Evolutionary conservation across 192 early-diverging fungal species (phyloP), one percentile per base, ranked within the genome.

Genomic region (Backusella psychrophila): DNA sequence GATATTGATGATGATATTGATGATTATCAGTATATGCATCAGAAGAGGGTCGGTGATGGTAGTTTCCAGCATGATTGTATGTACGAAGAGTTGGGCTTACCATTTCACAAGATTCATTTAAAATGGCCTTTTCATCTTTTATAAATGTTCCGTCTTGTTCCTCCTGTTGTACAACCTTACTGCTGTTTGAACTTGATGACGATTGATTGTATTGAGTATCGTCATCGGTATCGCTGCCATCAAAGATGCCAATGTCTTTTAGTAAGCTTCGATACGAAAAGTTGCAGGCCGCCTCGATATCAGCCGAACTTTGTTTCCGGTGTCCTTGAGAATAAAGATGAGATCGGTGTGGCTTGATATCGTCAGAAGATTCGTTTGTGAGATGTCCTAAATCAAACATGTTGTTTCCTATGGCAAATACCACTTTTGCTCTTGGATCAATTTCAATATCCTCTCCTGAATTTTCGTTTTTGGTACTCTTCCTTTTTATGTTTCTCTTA

Each of bases 401-500:
- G 74, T 84, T 85, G n/a, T 66, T 71, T 36, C 85, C 85, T 36
- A 85, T 75, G n/a, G 80, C 39, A 72, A 85, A 73, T 7, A 84
- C 63, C 33, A 82, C 75, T 44, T 81, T 78, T 23, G 82, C 75
- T 56, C 80, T 35, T 1, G 82, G 82, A 74, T 84, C 80, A 21
- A 84, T 70, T 1, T 70, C 41, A 14, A 78, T 73, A 26, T 83
- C 80, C n/a, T 77, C 80, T 9, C 52, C 69, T 42, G 70, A 35
- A 39, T 33, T 35, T 11, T 63, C 26, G 6, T 29, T 31, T 46
- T 72, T 19, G 39, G 23, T 31, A 34, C 49, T 39, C 41, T 29
- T 49, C 31, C 44, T 29, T 17, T 9, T 46, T 17, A 8, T 31
- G 23, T 21, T 42, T 46, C 70, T 46, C 6, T 15, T 31, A 46